A percentile compares a stretch with the other conserved stretches of the same genome.
Evolutionary conservation across 805 yeast species (phyloP).

Genomic region (Teunomyces aglyptinius): DNA sequence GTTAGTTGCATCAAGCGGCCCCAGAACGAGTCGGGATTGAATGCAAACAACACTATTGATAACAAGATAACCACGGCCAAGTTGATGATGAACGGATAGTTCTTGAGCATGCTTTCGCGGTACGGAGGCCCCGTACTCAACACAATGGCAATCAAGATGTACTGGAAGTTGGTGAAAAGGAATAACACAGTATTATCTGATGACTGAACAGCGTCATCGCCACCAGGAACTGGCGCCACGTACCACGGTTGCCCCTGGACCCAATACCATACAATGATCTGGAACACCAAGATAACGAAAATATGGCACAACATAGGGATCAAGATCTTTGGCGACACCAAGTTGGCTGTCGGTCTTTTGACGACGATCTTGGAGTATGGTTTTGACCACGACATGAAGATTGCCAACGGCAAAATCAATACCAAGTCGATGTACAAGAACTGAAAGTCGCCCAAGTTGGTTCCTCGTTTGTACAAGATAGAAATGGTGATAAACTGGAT

Average conservation of each 20-base stretch:
- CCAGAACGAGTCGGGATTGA: constrained; percentile 49
- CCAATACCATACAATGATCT: constrained; percentile 61
- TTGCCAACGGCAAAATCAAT: constrained; percentile 89
- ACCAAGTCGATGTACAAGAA: constrained; percentile 90
- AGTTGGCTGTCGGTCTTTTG: constrained; percentile 90
- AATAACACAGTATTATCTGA: constrained; percentile 89
- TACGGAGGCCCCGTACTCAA: constrained; percentile 93
- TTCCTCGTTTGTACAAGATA: constrained; percentile 80
- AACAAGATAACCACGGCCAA: constrained; percentile 47
- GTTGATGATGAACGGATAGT: constrained; percentile 68
- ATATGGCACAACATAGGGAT: constrained; percentile 83
- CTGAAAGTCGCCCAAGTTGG: constrained; percentile 95
- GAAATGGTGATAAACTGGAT: constrained; percentile 91
- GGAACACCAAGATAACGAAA: constrained; percentile 59
- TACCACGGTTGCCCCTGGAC: constrained; percentile 72
- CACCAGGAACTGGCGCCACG: constrained; percentile 73
- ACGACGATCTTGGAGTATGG: constrained; percentile 60
- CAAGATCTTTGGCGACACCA: constrained; percentile 84
- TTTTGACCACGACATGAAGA: constrained; percentile 96
- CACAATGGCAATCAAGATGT: constrained; percentile 78
- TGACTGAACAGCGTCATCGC: constrained; percentile 68
- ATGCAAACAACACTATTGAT: constrained; percentile 54
- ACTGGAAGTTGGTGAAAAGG: constrained; percentile 81
- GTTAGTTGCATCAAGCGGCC: constrained; percentile 80
- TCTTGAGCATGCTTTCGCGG: constrained; percentile 69